Conservation (phyloP, 352 stramenopile genomes). For the Lagenidium giganteum region DNA sequence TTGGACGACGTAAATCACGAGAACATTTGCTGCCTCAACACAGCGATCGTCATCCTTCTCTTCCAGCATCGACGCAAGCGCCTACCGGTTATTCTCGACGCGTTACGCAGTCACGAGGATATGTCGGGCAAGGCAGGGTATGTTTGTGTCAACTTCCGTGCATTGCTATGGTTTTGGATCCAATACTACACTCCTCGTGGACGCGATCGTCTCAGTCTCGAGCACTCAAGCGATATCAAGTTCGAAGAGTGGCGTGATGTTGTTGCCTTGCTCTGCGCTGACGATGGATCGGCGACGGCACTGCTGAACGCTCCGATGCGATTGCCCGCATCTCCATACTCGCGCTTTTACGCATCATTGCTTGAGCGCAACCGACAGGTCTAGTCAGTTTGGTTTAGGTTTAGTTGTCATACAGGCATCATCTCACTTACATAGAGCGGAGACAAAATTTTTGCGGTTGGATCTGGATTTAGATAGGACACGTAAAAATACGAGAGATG, state of each 20-base stretch:
- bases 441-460: no score
- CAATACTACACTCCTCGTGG: conserved; percentile 95
- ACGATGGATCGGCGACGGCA: conserved; percentile 87
- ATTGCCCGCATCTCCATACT: conserved; percentile 66
- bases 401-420: no score
- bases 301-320: conserved; percentile 52
- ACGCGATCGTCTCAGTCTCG: conserved; percentile 90
- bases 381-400: no score
- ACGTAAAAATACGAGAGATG: no score
- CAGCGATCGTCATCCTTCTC: conserved; percentile 93
- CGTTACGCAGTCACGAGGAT: conserved; percentile 62
- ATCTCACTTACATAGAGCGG: no score
- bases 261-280: conserved; percentile 87
- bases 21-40: conserved; percentile 98
- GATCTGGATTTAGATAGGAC: no score
- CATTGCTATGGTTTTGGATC: conserved; percentile 94
- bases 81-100: conserved; percentile 63
- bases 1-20: conserved; percentile 95
- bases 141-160: conserved; percentile 88
- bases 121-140: conserved; percentile 60
- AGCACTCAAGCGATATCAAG: conserved; percentile 93
- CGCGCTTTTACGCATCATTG: conserved; percentile 41
- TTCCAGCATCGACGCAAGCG: conserved; percentile 89
- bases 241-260: conserved; percentile 93
- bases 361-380: background rate